Conservation (phyloP, 139 green algal genomes). For the Auxenochlorella protothecoides region DNA sequence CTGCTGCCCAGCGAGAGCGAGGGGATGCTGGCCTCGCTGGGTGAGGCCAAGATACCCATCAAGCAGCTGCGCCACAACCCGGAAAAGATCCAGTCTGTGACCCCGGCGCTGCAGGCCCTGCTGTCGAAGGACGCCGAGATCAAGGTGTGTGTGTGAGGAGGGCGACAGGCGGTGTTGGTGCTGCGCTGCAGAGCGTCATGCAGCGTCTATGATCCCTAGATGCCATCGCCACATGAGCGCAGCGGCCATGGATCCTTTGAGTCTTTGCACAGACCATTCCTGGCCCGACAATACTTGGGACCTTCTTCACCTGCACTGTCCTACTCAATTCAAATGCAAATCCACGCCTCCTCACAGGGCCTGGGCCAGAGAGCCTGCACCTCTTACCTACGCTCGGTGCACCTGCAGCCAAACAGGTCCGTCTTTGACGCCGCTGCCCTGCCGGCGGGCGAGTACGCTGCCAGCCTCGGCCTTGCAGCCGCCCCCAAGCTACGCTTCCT, state of each 20-base stretch:
- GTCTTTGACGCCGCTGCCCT: constrained; percentile 75
- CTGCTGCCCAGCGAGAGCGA: constrained; percentile 58
- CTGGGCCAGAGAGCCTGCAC: constrained; percentile 73
- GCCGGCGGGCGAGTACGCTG: constrained; percentile 58
- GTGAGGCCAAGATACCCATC: constrained; percentile 70
- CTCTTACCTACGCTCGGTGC: constrained; percentile 80
- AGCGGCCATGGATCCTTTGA: too few relatives aligned
- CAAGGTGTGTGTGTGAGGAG: constrained; percentile 36
- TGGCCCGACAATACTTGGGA: too few relatives aligned
- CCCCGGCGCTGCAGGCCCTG: constrained; percentile 65
- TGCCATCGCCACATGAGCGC: too few relatives aligned
- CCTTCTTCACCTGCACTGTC: neutral
- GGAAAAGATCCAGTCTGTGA: constrained; percentile 57
- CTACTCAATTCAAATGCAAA: neutral
- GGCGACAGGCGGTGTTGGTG: neutral
- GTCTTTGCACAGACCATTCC: too few relatives aligned
- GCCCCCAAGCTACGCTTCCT: constrained; percentile 79
- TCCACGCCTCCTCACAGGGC: constrained; percentile 37
- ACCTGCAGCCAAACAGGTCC: constrained; percentile 67
- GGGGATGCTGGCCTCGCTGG: constrained; percentile 49
- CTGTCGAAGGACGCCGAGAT: constrained; percentile 78
- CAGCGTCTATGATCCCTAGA: too few relatives aligned
- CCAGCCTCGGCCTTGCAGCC: constrained; percentile 66
- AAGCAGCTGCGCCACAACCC: constrained; percentile 73
- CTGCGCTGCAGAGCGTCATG: neutral